Conservation (phyloP, 192 early-diverging fungal species). For the Phlyctochytrium bullatum region DNA sequence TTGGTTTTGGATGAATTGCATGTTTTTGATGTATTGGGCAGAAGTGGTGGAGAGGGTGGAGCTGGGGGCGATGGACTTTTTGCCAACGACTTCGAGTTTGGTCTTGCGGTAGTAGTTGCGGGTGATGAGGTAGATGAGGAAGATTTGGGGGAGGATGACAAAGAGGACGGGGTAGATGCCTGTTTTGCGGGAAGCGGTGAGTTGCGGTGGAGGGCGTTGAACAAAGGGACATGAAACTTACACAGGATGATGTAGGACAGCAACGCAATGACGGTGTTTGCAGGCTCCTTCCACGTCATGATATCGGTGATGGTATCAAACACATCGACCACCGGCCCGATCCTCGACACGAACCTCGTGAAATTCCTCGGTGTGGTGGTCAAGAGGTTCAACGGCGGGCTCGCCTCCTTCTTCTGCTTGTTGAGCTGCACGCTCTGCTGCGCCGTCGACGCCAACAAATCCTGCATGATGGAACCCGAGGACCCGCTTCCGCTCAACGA, state of each 20-base stretch:
- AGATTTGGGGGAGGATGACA: conserved; percentile 49
- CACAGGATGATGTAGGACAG: conserved; percentile 32
- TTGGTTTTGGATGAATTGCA: conserved; percentile 75
- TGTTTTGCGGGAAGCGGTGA: conserved; percentile 24
- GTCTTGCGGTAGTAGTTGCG: conserved; percentile 50
- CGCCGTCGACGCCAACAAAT: conserved; percentile 48
- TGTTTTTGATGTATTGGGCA: conserved; percentile 64
- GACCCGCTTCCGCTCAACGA: not conserved
- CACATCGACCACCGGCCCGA: conserved; percentile 61
- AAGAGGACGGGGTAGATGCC: conserved; percentile 59
- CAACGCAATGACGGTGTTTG: conserved; percentile 52
- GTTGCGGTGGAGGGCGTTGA: too few species aligned
- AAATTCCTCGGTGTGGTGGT: conserved; percentile 69
- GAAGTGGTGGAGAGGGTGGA: conserved; percentile 16
- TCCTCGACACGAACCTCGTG: conserved; percentile 61
- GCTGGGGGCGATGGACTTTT: conserved; percentile 11
- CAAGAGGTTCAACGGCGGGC: conserved; percentile 61
- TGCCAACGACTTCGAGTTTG: conserved; percentile 28
- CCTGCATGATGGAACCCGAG: conserved; percentile 24
- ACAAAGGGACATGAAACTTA: conserved; percentile 36
- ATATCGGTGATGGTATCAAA: conserved; percentile 62
- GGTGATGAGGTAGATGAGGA: conserved; percentile 52
- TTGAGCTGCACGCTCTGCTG: conserved; percentile 35
- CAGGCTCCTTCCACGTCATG: conserved; percentile 68
- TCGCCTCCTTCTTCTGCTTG: conserved; percentile 39